These are phyloP conservation scores for Nannizziopsis arthrosporioides DNA, from an alignment of 2,329 filamentous ascomycete genomes.

Conservation along the genomic window DNA sequence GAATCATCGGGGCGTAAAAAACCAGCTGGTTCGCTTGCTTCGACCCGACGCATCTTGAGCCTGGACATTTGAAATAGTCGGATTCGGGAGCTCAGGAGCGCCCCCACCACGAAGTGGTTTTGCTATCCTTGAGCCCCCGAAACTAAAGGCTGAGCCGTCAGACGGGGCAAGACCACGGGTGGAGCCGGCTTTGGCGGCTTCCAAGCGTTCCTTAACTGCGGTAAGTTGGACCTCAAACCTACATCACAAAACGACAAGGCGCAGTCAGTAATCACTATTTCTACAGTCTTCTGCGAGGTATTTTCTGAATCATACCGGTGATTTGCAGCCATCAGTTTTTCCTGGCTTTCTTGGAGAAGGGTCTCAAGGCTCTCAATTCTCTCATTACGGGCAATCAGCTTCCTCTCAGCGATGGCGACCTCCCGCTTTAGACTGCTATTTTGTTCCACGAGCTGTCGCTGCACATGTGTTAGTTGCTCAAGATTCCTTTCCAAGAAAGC, in stretches of 20 bases:
- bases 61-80: constrained; percentile 40
- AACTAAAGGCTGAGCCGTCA: constrained; percentile 60
- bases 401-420: constrained; percentile 94
- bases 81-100: constrained; percentile 23
- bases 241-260: constrained; percentile 13
- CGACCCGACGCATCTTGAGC: constrained; percentile 57
- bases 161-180: constrained; percentile 67
- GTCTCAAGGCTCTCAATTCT: constrained; percentile 88
- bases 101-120: constrained; percentile 49
- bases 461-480: constrained; percentile 93
- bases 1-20: constrained; percentile 36
- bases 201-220: constrained; percentile 93
- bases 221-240: constrained; percentile 97
- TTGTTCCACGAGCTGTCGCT: constrained; percentile 94
- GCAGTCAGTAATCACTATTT: constrained; percentile 10
- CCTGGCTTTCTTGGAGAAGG: constrained; percentile 89
- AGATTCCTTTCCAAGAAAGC: constrained; percentile 96
- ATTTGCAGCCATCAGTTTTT: constrained; percentile 94
- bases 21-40: constrained; percentile 51
- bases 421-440: constrained; percentile 97
- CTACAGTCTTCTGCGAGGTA: no score
- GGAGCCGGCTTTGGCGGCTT: constrained; percentile 84
- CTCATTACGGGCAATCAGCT: constrained; percentile 92
- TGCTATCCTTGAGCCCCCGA: constrained; percentile 49
- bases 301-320: constrained; percentile 60